These are phyloP conservation scores for Stentor roeselii DNA, from an alignment of 73 alveolate species.

Conservation along the genomic window DNA sequence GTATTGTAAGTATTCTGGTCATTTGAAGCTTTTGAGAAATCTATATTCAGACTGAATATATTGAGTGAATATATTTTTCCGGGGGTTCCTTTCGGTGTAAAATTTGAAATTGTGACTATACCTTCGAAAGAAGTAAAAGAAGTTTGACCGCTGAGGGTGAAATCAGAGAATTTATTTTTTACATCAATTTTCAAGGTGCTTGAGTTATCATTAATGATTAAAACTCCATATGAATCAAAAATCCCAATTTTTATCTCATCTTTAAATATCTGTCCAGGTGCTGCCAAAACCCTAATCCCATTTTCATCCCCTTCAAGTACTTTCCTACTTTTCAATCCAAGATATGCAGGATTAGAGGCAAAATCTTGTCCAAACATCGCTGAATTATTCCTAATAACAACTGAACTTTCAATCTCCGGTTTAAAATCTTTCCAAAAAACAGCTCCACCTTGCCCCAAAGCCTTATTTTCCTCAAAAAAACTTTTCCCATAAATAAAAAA, in stretches of 20 bases:
- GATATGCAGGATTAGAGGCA: not conserved
- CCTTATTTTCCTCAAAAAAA: not conserved
- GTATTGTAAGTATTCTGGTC: not conserved
- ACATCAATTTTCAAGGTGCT: not conserved
- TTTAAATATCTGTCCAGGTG: not conserved
- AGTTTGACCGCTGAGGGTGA: not conserved
- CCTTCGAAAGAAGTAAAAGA: not conserved
- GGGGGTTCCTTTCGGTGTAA: not conserved
- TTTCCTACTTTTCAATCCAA: not conserved
- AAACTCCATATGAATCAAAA: not conserved
- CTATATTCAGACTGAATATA: not conserved
- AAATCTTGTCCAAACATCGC: not conserved
- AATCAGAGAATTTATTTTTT: not conserved
- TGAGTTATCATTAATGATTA: not conserved
- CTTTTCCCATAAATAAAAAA: not conserved
- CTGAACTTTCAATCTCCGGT: not conserved
- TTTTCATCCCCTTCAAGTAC: not conserved
- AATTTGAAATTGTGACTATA: not conserved
- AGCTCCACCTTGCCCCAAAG: constrained; percentile 1
- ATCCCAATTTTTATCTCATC: not conserved
- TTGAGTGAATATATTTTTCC: not conserved
- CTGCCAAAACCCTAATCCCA: not conserved
- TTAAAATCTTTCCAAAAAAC: not conserved
- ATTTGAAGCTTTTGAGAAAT: not conserved
- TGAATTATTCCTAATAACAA: not conserved